phyloP scores from a whole-genome alignment of 2,329 filamentous ascomycete species.

The Aureobasidium sp. region DNA sequence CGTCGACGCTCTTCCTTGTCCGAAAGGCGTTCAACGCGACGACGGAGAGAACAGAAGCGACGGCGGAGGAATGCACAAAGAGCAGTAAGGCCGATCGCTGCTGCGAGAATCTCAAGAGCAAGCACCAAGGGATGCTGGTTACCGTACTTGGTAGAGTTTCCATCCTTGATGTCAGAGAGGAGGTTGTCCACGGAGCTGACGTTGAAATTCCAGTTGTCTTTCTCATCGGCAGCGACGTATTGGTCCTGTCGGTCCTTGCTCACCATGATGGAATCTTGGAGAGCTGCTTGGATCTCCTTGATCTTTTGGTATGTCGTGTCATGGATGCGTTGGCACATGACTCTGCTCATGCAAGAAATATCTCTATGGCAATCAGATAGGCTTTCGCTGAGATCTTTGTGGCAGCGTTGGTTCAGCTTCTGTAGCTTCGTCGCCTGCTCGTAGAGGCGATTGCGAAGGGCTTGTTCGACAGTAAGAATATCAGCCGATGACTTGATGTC shows the following conservation, averaged over 20 bases:
- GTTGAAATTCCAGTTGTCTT: conserved; percentile 2
- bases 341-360: conserved; percentile 9
- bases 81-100: conserved; percentile 38
- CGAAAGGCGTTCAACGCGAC: conserved; percentile 47
- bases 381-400: not conserved
- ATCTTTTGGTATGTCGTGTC: conserved; percentile 5
- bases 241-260: conserved; percentile 5
- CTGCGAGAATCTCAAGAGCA: conserved; percentile 38
- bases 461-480: not conserved
- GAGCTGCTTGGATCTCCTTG: conserved; percentile 4
- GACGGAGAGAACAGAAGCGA: conserved; percentile 44
- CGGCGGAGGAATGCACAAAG: conserved; percentile 39
- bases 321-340: conserved; percentile 12
- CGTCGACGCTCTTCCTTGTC: conserved; percentile 49
- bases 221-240: not conserved
- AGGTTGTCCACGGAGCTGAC: conserved; percentile 1
- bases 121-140: conserved; percentile 29
- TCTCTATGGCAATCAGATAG: conserved; percentile 12
- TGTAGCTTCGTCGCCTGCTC: conserved; percentile 7
- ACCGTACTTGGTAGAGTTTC: not conserved
- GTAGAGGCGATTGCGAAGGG: not conserved
- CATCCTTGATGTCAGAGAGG: not conserved
- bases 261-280: conserved; percentile 7
- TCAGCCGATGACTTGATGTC: not conserved
- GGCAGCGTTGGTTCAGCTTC: conserved; percentile 6